phyloP scores from a whole-genome alignment of 352 stramenopile genomes.

The Phytopythium vexans region DNA sequence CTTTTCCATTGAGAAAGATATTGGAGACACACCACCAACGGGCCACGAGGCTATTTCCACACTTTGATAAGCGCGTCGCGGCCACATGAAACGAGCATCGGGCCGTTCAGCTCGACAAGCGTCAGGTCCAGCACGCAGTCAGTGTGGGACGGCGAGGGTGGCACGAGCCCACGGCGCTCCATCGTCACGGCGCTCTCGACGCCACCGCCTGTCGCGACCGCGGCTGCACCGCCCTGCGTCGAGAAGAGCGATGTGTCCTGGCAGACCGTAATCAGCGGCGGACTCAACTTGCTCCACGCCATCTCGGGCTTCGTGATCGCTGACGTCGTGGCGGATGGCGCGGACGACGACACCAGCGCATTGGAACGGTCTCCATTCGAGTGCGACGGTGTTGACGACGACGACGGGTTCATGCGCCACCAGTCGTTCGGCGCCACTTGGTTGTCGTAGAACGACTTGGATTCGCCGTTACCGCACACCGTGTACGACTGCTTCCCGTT shows the following conservation, averaged over 20 bases:
- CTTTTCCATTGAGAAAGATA: slow-evolving; percentile 2
- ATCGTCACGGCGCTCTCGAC: slow-evolving; percentile 78
- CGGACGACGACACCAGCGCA: slow-evolving; percentile 11
- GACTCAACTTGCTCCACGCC: slow-evolving; percentile 85
- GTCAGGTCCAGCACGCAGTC: slow-evolving; percentile 96
- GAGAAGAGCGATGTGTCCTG: slow-evolving; percentile 79
- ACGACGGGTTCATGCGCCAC: slow-evolving; percentile 77
- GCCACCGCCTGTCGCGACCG: slow-evolving; percentile 42
- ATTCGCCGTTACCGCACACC: slow-evolving; percentile 84
- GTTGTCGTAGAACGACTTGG: slow-evolving; percentile 88
- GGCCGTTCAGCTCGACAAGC: slow-evolving; percentile 89
- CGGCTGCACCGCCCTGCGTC: slow-evolving; percentile 39
- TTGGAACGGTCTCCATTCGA: slow-evolving; percentile 23
- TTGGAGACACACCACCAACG: neutral
- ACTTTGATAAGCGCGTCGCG: slow-evolving; percentile 96
- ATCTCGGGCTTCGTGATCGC: slow-evolving; percentile 77
- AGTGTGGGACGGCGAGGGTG: slow-evolving; percentile 85
- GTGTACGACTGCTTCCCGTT: slow-evolving; percentile 93
- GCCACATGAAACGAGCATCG: slow-evolving; percentile 91
- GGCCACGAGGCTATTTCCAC: slow-evolving; percentile 79
- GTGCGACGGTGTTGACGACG: slow-evolving; percentile 16
- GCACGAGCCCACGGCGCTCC: slow-evolving; percentile 84
- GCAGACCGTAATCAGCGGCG: slow-evolving; percentile 81
- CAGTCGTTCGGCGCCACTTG: slow-evolving; percentile 70
- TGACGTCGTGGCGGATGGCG: slow-evolving; percentile 15